These are phyloP conservation scores for Leptosphaerulina australis DNA, from an alignment of 2,329 filamentous ascomycete species.

Conservation along the genomic window DNA sequence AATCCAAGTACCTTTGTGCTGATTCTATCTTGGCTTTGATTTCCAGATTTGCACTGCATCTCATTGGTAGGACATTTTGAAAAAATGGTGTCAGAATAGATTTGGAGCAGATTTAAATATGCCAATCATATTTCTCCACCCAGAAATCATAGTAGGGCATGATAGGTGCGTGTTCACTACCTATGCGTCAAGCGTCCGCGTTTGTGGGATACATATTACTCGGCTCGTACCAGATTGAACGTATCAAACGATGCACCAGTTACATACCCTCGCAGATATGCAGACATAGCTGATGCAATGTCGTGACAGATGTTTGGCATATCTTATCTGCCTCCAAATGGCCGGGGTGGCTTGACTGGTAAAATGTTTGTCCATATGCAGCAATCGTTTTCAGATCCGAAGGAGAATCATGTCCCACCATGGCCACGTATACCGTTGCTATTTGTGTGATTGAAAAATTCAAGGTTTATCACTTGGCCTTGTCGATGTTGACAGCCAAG, in stretches of 20 bases:
- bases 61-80: not conserved
- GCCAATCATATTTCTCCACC: conserved; percentile 7
- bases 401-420: not conserved
- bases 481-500: conserved; percentile 27
- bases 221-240: conserved; percentile 2
- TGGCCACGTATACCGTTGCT: not conserved
- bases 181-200: conserved; percentile 9
- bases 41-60: not conserved
- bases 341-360: conserved; percentile 1
- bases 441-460: not conserved
- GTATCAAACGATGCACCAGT: conserved; percentile 2
- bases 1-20: not conserved
- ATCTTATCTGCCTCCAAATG: conserved; percentile 12
- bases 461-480: not conserved
- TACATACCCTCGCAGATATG: not conserved
- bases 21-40: not conserved
- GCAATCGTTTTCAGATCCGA: not conserved
- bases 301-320: conserved; percentile 3
- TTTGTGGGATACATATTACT: conserved; percentile 5
- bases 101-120: conserved; percentile 8
- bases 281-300: conserved; percentile 10
- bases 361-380: too few species aligned
- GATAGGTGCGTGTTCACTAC: conserved; percentile 11
- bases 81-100: not conserved
- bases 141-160: conserved; percentile 4